Percentiles rank a stretch among this genome's conserved stretches.
phyloP scores from a whole-genome alignment of 352 stramenopile genomes.

The Phytophthora hybrid region DNA sequence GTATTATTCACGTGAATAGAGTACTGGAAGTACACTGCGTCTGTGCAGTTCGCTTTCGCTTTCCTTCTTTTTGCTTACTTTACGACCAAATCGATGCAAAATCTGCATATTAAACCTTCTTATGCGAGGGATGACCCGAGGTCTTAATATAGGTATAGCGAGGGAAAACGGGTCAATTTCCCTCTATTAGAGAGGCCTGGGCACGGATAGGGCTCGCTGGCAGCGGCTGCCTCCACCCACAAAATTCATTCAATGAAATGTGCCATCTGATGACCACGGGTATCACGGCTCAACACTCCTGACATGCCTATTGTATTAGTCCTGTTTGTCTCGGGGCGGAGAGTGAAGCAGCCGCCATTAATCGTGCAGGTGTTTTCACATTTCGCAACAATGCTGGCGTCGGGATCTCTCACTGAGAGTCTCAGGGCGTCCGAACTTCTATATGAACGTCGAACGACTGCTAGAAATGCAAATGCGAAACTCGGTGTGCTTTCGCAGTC shows the following conservation, averaged over 20 bases:
- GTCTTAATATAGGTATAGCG: too few species aligned
- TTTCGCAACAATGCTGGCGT: neutral
- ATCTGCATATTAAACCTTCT: too few species aligned
- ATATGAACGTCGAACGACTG: neutral
- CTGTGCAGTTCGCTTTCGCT: too few species aligned
- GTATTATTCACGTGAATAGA: too few species aligned
- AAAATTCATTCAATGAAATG: neutral
- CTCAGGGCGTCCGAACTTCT: neutral
- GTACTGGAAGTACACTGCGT: too few species aligned
- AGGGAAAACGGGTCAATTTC: too few species aligned
- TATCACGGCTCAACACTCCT: too few species aligned
- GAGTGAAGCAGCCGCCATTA: constrained; percentile 3
- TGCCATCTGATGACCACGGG: neutral
- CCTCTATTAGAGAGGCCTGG: too few species aligned
- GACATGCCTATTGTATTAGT: neutral
- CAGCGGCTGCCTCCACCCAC: constrained; percentile 2
- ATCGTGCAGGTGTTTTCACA: neutral
- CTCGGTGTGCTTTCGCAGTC: neutral
- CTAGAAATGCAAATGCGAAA: neutral
- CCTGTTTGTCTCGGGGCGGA: neutral
- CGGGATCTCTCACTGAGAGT: too few species aligned
- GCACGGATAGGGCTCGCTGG: neutral
- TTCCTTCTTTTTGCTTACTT: too few species aligned
- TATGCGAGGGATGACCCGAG: too few species aligned
- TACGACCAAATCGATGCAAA: too few species aligned